Percentiles rank a stretch among this genome's conserved stretches.
Conservation (phyloP, 345 rosid genomes). For the Pistacia vera region DNA sequence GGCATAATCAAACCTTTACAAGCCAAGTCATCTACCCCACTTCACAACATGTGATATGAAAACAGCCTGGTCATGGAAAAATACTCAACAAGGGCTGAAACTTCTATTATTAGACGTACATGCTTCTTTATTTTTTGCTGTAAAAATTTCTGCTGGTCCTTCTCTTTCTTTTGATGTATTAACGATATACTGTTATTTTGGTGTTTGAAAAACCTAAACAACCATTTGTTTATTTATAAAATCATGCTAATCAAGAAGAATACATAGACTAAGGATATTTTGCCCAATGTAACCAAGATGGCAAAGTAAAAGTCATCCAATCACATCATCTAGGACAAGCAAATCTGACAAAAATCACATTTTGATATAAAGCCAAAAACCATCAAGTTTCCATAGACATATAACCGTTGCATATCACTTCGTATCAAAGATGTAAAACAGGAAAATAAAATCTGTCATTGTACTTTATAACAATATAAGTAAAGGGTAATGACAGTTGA, state of each 20-base stretch:
- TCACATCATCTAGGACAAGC: constrained; percentile 14
- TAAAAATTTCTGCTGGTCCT: background rate
- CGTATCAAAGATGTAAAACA: background rate
- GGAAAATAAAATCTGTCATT: background rate
- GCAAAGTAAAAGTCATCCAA: constrained; percentile 12
- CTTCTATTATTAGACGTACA: background rate
- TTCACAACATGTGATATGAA: background rate
- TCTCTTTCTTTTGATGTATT: background rate
- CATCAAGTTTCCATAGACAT: background rate
- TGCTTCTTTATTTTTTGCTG: background rate
- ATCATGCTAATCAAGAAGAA: too few relatives aligned
- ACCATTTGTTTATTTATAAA: too few relatives aligned
- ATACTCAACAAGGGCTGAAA: background rate
- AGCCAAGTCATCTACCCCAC: background rate
- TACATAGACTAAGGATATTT: background rate
- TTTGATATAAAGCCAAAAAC: background rate
- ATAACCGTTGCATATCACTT: background rate
- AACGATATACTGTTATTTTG: too few relatives aligned
- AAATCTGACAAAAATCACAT: background rate
- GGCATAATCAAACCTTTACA: background rate
- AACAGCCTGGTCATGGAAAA: background rate
- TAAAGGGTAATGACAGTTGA: background rate
- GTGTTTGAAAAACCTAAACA: too few relatives aligned
- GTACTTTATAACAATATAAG: background rate
- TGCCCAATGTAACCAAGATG: background rate